These are phyloP conservation scores for Schrenkiella parvula DNA, from an alignment of 345 rosid species.

Conservation along the genomic window DNA sequence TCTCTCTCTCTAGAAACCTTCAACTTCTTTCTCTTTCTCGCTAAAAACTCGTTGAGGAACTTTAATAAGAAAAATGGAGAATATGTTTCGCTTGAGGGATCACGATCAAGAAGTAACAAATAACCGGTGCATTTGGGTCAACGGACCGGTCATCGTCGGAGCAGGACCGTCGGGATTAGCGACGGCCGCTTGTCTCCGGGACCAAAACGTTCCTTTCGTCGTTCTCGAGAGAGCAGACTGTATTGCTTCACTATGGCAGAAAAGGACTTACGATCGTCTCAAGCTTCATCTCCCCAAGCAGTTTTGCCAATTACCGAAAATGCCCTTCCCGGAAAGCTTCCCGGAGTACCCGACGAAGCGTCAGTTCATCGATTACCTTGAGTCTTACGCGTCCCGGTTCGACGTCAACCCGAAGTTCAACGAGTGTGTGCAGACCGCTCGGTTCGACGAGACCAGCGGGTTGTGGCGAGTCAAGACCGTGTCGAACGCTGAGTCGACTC, in stretches of 20 bases:
- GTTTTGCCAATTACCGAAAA: conserved; percentile 75
- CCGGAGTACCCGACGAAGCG: conserved; percentile 67
- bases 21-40: background rate
- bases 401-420: conserved; percentile 76
- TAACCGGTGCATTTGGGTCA: conserved; percentile 60
- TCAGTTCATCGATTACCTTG: conserved; percentile 74
- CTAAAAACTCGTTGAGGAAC: background rate
- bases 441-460: conserved; percentile 76
- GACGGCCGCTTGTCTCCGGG: conserved; percentile 70
- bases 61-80: conserved; percentile 35
- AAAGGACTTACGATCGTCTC: conserved; percentile 74
- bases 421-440: conserved; percentile 74
- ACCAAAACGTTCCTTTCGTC: conserved; percentile 63
- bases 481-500: conserved; percentile 36
- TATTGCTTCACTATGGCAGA: conserved; percentile 84
- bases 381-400: conserved; percentile 56
- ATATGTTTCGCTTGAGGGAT: conserved; percentile 38
- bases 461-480: conserved; percentile 73
- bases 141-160: conserved; percentile 76
- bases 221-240: conserved; percentile 80
- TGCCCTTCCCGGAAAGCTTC: conserved; percentile 71
- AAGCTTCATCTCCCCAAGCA: conserved; percentile 83
- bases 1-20: background rate
- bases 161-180: conserved; percentile 90
- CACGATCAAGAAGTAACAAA: conserved; percentile 38